phyloP scores from a whole-genome alignment of 331 rosid species.

The Cydonia oblonga region DNA sequence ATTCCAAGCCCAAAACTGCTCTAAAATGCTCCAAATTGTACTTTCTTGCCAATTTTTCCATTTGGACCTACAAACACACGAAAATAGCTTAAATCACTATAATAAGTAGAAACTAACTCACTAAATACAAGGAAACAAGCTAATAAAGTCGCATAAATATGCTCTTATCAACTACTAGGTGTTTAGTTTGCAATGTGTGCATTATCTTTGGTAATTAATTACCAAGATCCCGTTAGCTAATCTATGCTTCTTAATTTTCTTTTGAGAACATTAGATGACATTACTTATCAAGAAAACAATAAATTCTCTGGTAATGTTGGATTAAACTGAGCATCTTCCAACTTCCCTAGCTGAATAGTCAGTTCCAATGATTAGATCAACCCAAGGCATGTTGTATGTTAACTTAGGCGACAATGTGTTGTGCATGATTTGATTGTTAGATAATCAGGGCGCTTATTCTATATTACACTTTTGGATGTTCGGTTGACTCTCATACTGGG shows the following conservation, averaged over 20 bases:
- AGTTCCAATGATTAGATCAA: neutral
- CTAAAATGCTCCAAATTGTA: too few species aligned
- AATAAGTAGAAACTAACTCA: too few species aligned
- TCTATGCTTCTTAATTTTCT: neutral
- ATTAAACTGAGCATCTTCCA: neutral
- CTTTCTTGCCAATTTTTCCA: too few species aligned
- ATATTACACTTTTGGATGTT: too few species aligned
- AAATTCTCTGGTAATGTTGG: neutral
- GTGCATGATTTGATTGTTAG: neutral
- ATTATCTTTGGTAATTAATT: too few species aligned
- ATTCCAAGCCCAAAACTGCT: too few species aligned
- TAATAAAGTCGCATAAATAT: too few species aligned
- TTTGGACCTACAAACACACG: too few species aligned
- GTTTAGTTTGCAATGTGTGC: neutral
- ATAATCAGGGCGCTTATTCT: neutral
- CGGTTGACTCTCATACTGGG: neutral
- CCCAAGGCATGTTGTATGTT: neutral
- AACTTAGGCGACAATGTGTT: neutral
- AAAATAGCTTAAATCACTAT: too few species aligned
- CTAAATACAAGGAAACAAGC: too few species aligned
- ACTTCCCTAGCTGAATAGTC: neutral
- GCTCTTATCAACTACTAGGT: neutral
- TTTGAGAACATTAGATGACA: neutral
- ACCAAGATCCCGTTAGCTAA: neutral
- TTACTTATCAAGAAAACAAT: neutral